Base-by-base conservation (phyloP, 2,329 filamentous ascomycete genomes). In the Penicillium sp. region DNA sequence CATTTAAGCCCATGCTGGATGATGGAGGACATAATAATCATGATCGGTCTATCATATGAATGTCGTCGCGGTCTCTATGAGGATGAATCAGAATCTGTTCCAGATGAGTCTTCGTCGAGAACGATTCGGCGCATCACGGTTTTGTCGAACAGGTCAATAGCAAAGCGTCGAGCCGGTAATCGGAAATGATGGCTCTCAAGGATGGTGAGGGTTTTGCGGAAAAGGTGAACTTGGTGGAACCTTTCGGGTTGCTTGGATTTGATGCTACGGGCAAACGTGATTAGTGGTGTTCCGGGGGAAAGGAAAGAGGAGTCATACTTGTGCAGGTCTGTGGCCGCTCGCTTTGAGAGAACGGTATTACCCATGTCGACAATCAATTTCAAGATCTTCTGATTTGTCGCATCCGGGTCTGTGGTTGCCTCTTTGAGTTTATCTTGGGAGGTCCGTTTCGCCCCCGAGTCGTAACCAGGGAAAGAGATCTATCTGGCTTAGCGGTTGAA, bases 131-230 rank as follows among this genome's bases (percentile, higher is more conserved):
- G 82, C 75, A 97, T 81, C 39, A 97, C 90, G 55, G 85, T 87
- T 75, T 93, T 94, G 67, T 97, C 93, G 67, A 99, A 99, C 19
- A 99, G 77, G 69, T 97, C 94, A 55, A 97, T 87, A 31, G 96
- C 89, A 75, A 96, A 92, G 42, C 93, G 87, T 58, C 93, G 88
- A 24, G 95, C 89, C 1, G 88, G 88, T 2, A 99, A 82, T 19
- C 92, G 85, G 74, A 94, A 97, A 69, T 95, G 91, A 66, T 96
- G 93, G 62, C 86, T 87, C 72, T 97, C 92, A 55, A 99, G 81
- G 45, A 97, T 81, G 8, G 85, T 84, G 79, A 99, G 87, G 43
- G 94, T 87, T 67, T 92, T 90, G 62, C 87, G 87, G 77, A 97
- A 97, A 37, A 99, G 83, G 5, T 82, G 80, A 5, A 88, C 84